A percentile compares a stretch with the other conserved stretches of the same genome.
Evolutionary conservation across 306 rosid species (phyloP).

Genomic region (Castanea sativa): DNA sequence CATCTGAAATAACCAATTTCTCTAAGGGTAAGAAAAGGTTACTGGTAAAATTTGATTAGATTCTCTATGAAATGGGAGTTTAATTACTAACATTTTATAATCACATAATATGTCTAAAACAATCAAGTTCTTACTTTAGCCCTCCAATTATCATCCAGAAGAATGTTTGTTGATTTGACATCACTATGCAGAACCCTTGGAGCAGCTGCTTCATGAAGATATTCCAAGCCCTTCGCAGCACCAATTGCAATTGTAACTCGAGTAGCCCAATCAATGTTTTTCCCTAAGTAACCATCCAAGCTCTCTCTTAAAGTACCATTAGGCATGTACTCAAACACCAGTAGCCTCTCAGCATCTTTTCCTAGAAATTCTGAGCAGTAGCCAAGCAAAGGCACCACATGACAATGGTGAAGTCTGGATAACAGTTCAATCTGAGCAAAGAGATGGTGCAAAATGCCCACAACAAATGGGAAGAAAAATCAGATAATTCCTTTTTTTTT

Average conservation of each 20-base stretch:
- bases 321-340: constrained; percentile 78
- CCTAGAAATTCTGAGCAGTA: constrained; percentile 83
- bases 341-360: constrained; percentile 68
- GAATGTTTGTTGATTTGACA: constrained; percentile 95
- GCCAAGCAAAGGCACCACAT: constrained; percentile 88
- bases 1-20: neutral
- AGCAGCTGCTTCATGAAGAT: constrained; percentile 99
- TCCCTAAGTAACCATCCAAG: constrained; percentile 62
- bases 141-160: constrained; percentile 77
- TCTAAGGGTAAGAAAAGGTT: neutral
- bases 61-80: neutral
- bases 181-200: constrained; percentile 94
- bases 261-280: constrained; percentile 62
- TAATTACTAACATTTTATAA: neutral
- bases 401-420: constrained; percentile 90
- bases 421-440: constrained; percentile 78
- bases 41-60: neutral
- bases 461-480: neutral
- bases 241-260: constrained; percentile 92
- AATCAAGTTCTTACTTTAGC: constrained; percentile 65
- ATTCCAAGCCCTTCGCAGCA: constrained; percentile 96
- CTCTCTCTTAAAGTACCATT: constrained; percentile 88
- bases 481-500: neutral
- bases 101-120: constrained; percentile 12
- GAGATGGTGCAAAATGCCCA: neutral